Evolutionary conservation across 1,284 basidiomycete genomes (phyloP).

Genomic region (Microbotryomycetes sp.): DNA sequence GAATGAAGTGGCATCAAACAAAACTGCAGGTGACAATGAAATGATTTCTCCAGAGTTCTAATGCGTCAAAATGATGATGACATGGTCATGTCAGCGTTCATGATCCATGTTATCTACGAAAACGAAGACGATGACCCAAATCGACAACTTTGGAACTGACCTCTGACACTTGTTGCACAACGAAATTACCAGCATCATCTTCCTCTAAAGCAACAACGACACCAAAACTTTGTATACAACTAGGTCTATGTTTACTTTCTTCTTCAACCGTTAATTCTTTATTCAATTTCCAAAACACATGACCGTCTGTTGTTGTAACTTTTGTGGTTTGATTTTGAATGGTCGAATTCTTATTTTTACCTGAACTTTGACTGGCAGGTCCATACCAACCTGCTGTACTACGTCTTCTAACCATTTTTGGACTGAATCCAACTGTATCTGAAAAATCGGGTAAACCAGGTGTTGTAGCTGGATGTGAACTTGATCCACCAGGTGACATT

Average conservation of each 20-base stretch:
- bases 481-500: neutral
- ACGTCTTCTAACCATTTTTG: neutral
- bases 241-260: constrained; percentile 69
- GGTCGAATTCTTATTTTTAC: neutral
- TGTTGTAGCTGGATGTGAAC: neutral
- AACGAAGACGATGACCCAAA: constrained; percentile 16
- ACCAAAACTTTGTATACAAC: constrained; percentile 76
- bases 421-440: neutral
- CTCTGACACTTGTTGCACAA: constrained; percentile 77
- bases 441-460: neutral
- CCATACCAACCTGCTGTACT: neutral
- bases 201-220: constrained; percentile 71
- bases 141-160: constrained; percentile 46
- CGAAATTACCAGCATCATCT: constrained; percentile 54
- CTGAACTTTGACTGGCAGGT: neutral
- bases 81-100: too few species aligned
- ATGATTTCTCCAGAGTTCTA: constrained; percentile 61
- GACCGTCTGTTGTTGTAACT: neutral
- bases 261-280: neutral
- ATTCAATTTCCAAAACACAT: neutral
- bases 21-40: constrained; percentile 63
- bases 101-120: too few species aligned
- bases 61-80: neutral
- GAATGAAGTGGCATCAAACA: constrained; percentile 72
- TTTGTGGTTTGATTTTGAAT: neutral